Percentiles rank a stretch among this genome's conserved stretches.
phyloP scores from a whole-genome alignment of 1,139 yeast species.

The Debaryomycetaceae sp. region DNA sequence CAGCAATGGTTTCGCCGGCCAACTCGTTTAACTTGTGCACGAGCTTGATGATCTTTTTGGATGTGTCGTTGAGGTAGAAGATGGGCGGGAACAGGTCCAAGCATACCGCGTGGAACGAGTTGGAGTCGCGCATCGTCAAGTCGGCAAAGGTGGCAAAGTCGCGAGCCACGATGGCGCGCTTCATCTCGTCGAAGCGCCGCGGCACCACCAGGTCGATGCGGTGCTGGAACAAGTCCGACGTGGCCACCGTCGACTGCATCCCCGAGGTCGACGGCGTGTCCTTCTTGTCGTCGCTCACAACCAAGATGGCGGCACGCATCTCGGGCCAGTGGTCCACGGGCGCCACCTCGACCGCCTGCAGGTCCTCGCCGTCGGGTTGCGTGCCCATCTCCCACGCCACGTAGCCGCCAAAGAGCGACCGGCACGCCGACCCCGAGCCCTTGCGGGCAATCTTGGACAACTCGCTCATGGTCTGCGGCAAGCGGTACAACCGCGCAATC shows the following conservation, averaged over 20 bases:
- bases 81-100: constrained; percentile 94
- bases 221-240: constrained; percentile 79
- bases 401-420: constrained; percentile 94
- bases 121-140: constrained; percentile 92
- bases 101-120: constrained; percentile 96
- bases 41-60: constrained; percentile 78
- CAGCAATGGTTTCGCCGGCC: constrained; percentile 70
- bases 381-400: constrained; percentile 99
- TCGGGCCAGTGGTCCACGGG: constrained; percentile 85
- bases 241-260: constrained; percentile 89
- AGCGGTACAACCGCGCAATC: constrained; percentile 72
- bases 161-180: constrained; percentile 59
- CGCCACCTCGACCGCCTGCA: constrained; percentile 89
- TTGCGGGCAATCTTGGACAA: constrained; percentile 92
- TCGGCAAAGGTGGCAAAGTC: constrained; percentile 81
- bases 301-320: constrained; percentile 87
- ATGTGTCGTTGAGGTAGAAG: constrained; percentile 92
- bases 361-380: constrained; percentile 70
- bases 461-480: constrained; percentile 79
- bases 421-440: constrained; percentile 97
- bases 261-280: constrained; percentile 95
- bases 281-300: constrained; percentile 88
- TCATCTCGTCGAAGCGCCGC: constrained; percentile 76
- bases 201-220: constrained; percentile 84
- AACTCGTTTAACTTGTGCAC: constrained; percentile 71